Evolutionary conservation across 257 asterid species (phyloP).

Genomic region (Petunia axillaris): DNA sequence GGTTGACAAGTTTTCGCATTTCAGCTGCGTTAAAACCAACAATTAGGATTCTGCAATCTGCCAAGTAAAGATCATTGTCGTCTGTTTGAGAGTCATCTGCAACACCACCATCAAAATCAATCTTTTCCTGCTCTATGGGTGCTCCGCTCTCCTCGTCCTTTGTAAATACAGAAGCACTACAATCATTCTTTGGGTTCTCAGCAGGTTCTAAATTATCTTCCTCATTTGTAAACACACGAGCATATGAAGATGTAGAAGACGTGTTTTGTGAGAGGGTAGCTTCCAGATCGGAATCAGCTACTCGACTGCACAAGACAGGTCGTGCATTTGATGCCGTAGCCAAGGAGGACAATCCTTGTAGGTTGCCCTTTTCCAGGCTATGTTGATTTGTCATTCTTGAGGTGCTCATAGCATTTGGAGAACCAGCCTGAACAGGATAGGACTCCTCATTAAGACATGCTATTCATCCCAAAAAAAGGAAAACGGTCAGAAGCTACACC

Average conservation of each 20-base stretch:
- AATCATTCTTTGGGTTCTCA: slow-evolving; percentile 44
- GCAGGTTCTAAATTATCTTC: slow-evolving; percentile 45
- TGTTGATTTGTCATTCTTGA: slow-evolving; percentile 50
- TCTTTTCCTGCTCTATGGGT: slow-evolving; percentile 45
- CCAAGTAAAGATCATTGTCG: slow-evolving; percentile 80
- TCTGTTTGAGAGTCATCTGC: slow-evolving; percentile 91
- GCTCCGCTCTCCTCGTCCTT: slow-evolving; percentile 42
- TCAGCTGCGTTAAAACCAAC: slow-evolving; percentile 86
- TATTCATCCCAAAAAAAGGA: slow-evolving; percentile 42
- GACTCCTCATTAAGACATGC: slow-evolving; percentile 92
- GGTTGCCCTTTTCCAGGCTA: slow-evolving; percentile 59
- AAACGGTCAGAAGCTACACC: slow-evolving; percentile 39
- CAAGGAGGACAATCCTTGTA: slow-evolving; percentile 55
- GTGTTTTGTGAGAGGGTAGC: slow-evolving; percentile 41
- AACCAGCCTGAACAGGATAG: slow-evolving; percentile 69
- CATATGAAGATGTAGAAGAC: slow-evolving; percentile 45
- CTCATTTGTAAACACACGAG: slow-evolving; percentile 44
- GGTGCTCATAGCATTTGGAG: slow-evolving; percentile 48
- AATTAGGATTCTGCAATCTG: slow-evolving; percentile 84
- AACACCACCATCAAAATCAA: slow-evolving; percentile 49
- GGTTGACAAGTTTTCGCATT: slow-evolving; percentile 78
- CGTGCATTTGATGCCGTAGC: slow-evolving; percentile 56
- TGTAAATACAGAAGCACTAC: slow-evolving; percentile 54
- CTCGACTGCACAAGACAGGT: slow-evolving; percentile 47
- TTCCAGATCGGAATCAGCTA: slow-evolving; percentile 52